A percentile compares a stretch with the other conserved stretches of the same genome.
phyloP scores from a whole-genome alignment of 2,329 filamentous ascomycete genomes.

The Pseudogymnoascus sp. region DNA sequence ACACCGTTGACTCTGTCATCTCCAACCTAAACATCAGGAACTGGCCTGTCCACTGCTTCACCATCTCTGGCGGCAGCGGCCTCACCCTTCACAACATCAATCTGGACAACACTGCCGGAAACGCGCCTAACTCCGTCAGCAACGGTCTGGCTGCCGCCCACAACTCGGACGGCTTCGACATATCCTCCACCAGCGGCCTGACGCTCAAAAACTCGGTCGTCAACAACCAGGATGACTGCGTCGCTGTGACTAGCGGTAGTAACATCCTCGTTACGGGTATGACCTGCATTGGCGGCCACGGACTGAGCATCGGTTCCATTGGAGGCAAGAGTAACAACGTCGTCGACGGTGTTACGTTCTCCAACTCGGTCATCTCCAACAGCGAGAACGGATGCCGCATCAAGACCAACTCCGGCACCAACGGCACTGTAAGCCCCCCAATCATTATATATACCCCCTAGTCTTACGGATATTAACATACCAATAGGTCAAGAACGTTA shows the following conservation, averaged over 20 bases:
- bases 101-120: conserved; percentile 51
- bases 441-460: background rate
- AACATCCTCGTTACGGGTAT: conserved; percentile 26
- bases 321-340: conserved; percentile 48
- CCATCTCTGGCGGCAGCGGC: conserved; percentile 36
- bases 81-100: conserved; percentile 43
- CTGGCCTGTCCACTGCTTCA: conserved; percentile 48
- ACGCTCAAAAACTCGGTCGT: conserved; percentile 45
- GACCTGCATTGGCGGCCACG: conserved; percentile 30
- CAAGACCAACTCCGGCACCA: conserved; percentile 47
- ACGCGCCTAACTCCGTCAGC: conserved; percentile 29
- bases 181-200: conserved; percentile 39
- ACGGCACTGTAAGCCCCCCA: conserved; percentile 38
- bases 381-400: conserved; percentile 51
- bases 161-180: conserved; percentile 51
- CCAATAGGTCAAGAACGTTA: conserved; percentile 33
- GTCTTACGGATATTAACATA: background rate
- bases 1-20: conserved; percentile 44
- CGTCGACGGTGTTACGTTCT: conserved; percentile 46
- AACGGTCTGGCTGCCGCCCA: conserved; percentile 27
- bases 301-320: conserved; percentile 53
- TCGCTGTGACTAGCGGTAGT: conserved; percentile 50
- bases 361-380: conserved; percentile 40
- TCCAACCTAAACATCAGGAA: conserved; percentile 45
- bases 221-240: conserved; percentile 53